Percentiles rank a stretch among this genome's conserved stretches.
Conservation (phyloP, 1,284 basidiomycete genomes). For the Ganoderma leucocontextum region DNA sequence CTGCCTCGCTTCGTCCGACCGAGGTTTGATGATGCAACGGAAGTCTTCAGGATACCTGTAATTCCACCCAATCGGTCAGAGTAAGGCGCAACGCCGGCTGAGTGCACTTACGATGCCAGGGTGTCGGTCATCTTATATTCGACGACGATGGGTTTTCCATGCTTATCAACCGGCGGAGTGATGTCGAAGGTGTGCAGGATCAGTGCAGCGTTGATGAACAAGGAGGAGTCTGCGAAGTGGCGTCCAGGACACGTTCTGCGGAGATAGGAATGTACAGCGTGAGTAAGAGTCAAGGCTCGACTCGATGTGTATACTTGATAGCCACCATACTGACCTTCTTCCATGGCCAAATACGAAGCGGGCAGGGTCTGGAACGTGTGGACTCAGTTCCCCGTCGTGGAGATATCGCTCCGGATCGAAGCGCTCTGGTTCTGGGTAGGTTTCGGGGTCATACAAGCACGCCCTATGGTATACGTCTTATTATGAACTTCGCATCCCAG, state of each 20-base stretch:
- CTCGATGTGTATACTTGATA: too few species aligned
- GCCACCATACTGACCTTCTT: conserved; percentile 14
- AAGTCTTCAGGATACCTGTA: conserved; percentile 25
- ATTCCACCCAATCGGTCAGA: background rate
- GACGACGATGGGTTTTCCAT: conserved; percentile 14
- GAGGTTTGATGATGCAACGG: conserved; percentile 25
- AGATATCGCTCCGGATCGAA: conserved; percentile 32
- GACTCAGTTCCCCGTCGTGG: conserved; percentile 21
- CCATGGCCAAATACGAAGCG: conserved; percentile 35
- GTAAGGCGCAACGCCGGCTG: background rate
- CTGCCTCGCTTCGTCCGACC: conserved; percentile 10
- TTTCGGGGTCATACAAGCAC: conserved; percentile 23
- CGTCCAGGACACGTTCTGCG: conserved; percentile 10
- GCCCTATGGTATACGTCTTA: conserved; percentile 19
- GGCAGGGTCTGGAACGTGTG: conserved; percentile 17
- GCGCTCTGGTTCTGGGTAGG: conserved; percentile 25
- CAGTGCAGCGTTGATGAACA: conserved; percentile 23
- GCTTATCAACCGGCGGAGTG: conserved; percentile 21
- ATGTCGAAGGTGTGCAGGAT: conserved; percentile 34
- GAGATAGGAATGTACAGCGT: conserved; percentile 15
- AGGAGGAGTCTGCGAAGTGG: conserved; percentile 12
- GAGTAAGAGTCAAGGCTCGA: conserved; percentile 13
- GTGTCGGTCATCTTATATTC: conserved; percentile 24
- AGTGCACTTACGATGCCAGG: conserved; percentile 17
- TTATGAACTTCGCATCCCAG: conserved; percentile 7